Evolutionary conservation across 768 basidiomycete species (phyloP).

Genomic region (Boletus subcaerulescens): DNA sequence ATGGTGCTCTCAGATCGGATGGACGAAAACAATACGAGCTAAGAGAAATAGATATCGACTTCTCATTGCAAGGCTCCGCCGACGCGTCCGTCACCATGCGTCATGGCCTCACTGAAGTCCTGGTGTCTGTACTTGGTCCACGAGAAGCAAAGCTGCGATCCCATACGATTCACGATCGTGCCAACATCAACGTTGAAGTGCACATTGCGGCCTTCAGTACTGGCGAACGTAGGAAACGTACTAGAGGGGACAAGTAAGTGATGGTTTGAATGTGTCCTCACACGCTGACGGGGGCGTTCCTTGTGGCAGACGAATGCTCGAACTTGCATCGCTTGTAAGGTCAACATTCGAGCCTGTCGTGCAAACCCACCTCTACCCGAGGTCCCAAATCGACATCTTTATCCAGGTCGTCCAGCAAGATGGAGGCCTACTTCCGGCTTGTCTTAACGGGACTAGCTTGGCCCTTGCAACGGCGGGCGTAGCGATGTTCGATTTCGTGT

Average conservation of each 20-base stretch:
- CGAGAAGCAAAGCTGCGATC: slow-evolving; percentile 82
- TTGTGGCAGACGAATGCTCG: slow-evolving; percentile 69
- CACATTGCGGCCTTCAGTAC: slow-evolving; percentile 85
- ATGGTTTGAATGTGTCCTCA: background rate
- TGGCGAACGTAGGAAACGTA: slow-evolving; percentile 71
- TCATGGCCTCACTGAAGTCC: slow-evolving; percentile 89
- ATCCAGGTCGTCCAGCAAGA: slow-evolving; percentile 93
- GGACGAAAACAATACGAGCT: slow-evolving; percentile 91
- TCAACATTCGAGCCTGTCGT: slow-evolving; percentile 96
- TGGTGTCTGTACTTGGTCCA: slow-evolving; percentile 89
- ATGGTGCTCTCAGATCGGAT: slow-evolving; percentile 87
- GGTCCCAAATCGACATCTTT: slow-evolving; percentile 92
- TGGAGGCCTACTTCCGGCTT: slow-evolving; percentile 85
- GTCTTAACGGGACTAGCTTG: slow-evolving; percentile 93
- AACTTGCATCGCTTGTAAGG: slow-evolving; percentile 83
- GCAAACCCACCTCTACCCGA: slow-evolving; percentile 86
- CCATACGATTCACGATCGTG: slow-evolving; percentile 82
- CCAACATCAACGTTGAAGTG: slow-evolving; percentile 86
- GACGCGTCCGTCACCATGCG: slow-evolving; percentile 83
- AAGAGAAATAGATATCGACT: slow-evolving; percentile 74
- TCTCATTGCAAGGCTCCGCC: slow-evolving; percentile 69
- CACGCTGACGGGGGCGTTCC: background rate
- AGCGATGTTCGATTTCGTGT: slow-evolving; percentile 86
- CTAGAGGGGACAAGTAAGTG: slow-evolving; percentile 84
- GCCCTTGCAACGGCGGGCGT: slow-evolving; percentile 90